A percentile compares a stretch with the other conserved stretches of the same genome.
phyloP scores from a whole-genome alignment of 805 yeast species.

The Scheffersomyces coipomensis region DNA sequence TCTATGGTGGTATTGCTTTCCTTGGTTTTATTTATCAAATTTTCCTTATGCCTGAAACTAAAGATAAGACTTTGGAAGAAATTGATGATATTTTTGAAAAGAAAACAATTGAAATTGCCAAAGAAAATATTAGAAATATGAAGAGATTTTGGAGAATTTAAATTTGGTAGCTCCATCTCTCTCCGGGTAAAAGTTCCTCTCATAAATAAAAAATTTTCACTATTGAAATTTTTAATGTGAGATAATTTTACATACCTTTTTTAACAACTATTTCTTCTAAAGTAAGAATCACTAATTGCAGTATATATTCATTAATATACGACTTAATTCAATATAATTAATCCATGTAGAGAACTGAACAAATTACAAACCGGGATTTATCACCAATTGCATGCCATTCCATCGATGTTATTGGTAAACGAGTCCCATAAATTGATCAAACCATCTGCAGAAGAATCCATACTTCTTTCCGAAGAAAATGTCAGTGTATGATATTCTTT shows the following conservation, averaged over 20 bases:
- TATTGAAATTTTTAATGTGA: not conserved
- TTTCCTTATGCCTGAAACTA: constrained; percentile 69
- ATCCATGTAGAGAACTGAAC: not conserved
- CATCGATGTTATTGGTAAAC: constrained; percentile 39
- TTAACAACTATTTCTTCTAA: not conserved
- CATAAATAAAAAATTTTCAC: not conserved
- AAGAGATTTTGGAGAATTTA: constrained; percentile 15
- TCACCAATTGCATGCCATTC: constrained; percentile 36
- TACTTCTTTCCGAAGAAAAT: constrained; percentile 9
- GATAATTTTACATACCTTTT: not conserved
- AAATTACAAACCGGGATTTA: constrained; percentile 20
- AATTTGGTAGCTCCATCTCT: too few species aligned
- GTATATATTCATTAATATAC: not conserved
- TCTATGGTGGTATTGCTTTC: constrained; percentile 66
- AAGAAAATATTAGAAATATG: constrained; percentile 30
- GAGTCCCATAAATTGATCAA: constrained; percentile 33
- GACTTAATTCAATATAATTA: not conserved
- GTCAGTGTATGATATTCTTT: constrained; percentile 11
- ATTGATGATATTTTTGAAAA: constrained; percentile 60
- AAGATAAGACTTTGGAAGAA: constrained; percentile 69
- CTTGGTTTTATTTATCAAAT: constrained; percentile 53
- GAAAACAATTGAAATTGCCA: constrained; percentile 40
- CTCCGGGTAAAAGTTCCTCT: not conserved
- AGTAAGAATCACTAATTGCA: not conserved
- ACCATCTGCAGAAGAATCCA: constrained; percentile 26